Conservation (phyloP, 1,284 basidiomycete genomes). For the Exobasidium rhododendri region DNA sequence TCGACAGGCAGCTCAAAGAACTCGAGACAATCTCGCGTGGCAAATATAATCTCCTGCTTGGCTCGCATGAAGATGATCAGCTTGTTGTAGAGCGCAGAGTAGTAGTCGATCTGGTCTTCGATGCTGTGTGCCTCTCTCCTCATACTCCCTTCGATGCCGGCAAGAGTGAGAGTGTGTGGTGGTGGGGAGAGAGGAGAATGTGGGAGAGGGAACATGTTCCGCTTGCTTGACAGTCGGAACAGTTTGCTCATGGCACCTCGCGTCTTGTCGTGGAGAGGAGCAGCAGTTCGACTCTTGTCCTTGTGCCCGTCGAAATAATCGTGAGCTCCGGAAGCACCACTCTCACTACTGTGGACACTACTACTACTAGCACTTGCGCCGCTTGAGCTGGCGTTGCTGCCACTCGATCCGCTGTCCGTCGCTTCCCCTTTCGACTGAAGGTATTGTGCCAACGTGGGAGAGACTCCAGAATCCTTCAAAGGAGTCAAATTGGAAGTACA, state of each 20-base stretch:
- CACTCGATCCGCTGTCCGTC: neutral
- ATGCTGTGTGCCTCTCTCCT: conserved; percentile 14
- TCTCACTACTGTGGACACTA: neutral
- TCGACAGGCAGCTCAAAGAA: conserved; percentile 14
- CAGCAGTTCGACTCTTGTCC: neutral
- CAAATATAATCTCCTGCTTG: conserved; percentile 27
- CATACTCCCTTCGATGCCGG: neutral
- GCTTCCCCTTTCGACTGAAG: neutral
- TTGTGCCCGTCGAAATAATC: neutral
- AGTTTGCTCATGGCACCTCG: neutral
- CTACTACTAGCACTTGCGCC: neutral
- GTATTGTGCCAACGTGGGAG: conserved; percentile 13
- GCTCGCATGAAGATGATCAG: conserved; percentile 21
- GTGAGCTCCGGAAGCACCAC: neutral
- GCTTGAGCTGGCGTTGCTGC: neutral
- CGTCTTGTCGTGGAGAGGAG: neutral
- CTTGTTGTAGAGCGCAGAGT: conserved; percentile 18
- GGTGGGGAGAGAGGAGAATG: too few relatives aligned
- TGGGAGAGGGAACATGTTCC: neutral
- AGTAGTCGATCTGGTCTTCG: conserved; percentile 23
- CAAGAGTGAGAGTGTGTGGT: too few relatives aligned
- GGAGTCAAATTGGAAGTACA: neutral
- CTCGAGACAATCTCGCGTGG: conserved; percentile 13
- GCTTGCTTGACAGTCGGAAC: neutral
- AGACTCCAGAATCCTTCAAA: conserved; percentile 6